Percentiles rank a stretch among this genome's conserved stretches.
phyloP scores from a whole-genome alignment of 2,329 filamentous ascomycete species.

The Aureobasidium sp. region DNA sequence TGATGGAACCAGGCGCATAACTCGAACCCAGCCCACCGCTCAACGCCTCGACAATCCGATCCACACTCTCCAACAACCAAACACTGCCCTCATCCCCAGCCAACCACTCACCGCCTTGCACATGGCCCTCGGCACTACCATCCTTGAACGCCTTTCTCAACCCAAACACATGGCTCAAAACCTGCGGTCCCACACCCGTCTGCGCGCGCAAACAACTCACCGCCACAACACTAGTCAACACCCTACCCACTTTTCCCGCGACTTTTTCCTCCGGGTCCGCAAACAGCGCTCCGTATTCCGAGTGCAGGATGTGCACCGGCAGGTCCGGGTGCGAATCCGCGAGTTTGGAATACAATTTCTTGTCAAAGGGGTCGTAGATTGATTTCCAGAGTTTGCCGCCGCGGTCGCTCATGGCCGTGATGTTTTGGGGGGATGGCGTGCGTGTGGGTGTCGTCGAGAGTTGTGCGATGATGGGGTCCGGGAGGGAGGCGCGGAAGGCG shows the following conservation, averaged over 20 bases:
- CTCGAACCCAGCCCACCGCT: conserved; percentile 44
- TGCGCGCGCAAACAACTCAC: conserved; percentile 70
- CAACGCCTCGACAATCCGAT: conserved; percentile 50
- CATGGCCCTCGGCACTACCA: conserved; percentile 46
- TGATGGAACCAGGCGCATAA: conserved; percentile 48
- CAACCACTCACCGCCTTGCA: conserved; percentile 57
- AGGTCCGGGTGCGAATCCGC: conserved; percentile 72
- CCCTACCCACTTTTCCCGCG: conserved; percentile 56
- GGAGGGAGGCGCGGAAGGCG: conserved; percentile 60
- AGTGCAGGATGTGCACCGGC: conserved; percentile 69
- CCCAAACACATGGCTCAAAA: conserved; percentile 74
- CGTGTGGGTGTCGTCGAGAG: conserved; percentile 55
- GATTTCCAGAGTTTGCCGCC: conserved; percentile 66
- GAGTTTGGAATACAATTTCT: conserved; percentile 64
- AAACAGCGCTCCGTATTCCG: conserved; percentile 67
- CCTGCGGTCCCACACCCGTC: conserved; percentile 75
- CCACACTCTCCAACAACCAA: conserved; percentile 57
- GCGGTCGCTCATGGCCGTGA: conserved; percentile 49
- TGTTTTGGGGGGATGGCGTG: conserved; percentile 34
- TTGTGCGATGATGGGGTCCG: conserved; percentile 45
- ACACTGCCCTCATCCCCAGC: conserved; percentile 57
- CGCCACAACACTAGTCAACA: conserved; percentile 66
- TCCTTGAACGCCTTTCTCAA: conserved; percentile 69
- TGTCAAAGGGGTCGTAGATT: conserved; percentile 68
- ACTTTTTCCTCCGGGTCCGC: conserved; percentile 52